These are phyloP conservation scores for Hibiscus trionum DNA, from an alignment of 345 rosid species.

Conservation along the genomic window DNA sequence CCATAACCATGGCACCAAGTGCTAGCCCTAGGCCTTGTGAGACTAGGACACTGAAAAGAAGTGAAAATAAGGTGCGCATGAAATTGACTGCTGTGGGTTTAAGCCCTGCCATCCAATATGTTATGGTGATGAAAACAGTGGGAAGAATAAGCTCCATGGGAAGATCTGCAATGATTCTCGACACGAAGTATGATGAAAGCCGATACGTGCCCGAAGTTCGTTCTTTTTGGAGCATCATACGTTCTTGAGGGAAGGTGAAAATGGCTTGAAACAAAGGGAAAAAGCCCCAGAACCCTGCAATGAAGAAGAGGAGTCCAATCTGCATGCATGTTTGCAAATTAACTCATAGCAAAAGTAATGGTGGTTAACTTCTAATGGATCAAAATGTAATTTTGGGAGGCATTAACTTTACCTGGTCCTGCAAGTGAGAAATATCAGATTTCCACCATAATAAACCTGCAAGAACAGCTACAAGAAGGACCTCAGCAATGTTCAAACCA, in stretches of 20 bases:
- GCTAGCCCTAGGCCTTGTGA: constrained; percentile 50
- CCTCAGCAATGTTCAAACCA: constrained; percentile 27
- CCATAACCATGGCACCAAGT: constrained; percentile 45
- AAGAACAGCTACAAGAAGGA: constrained; percentile 27
- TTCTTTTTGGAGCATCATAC: constrained; percentile 76
- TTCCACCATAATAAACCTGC: constrained; percentile 49
- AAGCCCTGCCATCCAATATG: constrained; percentile 75
- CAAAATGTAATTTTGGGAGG: not conserved
- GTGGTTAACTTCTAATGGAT: not conserved
- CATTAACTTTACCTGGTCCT: constrained; percentile 52
- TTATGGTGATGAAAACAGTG: constrained; percentile 34
- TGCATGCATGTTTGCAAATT: constrained; percentile 20
- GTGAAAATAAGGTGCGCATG: constrained; percentile 33
- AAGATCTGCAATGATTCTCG: constrained; percentile 51
- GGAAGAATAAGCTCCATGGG: constrained; percentile 77
- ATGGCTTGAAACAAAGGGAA: constrained; percentile 70
- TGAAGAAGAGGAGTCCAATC: constrained; percentile 73
- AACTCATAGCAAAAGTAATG: not conserved
- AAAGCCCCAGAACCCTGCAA: constrained; percentile 59
- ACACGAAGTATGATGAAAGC: constrained; percentile 75
- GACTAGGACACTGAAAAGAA: constrained; percentile 35
- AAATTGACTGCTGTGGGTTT: constrained; percentile 29
- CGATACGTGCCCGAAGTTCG: constrained; percentile 76
- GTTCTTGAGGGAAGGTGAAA: constrained; percentile 72
- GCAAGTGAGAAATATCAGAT: constrained; percentile 31